These are phyloP conservation scores for Triticum urartu DNA, from an alignment of 176 grass and related monocot genomes.

Conservation along the genomic window DNA sequence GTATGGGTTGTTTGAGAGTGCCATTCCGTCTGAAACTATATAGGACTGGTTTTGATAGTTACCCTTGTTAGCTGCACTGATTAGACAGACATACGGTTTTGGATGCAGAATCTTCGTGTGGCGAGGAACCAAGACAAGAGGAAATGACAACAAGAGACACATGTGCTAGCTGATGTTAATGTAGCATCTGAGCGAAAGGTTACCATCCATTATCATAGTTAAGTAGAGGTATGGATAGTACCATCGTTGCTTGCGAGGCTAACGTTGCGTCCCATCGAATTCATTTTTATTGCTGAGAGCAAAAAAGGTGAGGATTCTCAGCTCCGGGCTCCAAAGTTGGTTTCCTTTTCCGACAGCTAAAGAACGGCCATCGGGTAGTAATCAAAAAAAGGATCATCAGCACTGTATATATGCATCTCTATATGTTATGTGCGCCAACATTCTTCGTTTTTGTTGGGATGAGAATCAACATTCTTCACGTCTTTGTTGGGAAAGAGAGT, in stretches of 20 bases:
- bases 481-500: no score
- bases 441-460: no score
- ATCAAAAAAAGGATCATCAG: no score
- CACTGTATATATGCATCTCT: no score
- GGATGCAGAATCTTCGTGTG: not conserved
- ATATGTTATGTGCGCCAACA: no score
- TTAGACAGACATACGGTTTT: not conserved
- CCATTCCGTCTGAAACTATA: not conserved
- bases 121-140: not conserved
- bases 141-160: not conserved
- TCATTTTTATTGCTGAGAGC: no score
- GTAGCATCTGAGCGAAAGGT: slow-evolving; percentile 25
- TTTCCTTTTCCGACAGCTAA: slow-evolving; percentile 2
- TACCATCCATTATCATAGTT: no score
- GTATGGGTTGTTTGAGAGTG: not conserved
- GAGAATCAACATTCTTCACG: no score
- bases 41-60: not conserved
- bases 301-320: no score
- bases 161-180: not conserved
- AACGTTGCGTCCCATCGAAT: no score
- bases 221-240: no score
- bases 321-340: not conserved
- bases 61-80: not conserved
- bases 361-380: not conserved
- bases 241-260: no score